Base-by-base conservation (phyloP, 345 rosid species). In the Aurinia saxatilis region DNA sequence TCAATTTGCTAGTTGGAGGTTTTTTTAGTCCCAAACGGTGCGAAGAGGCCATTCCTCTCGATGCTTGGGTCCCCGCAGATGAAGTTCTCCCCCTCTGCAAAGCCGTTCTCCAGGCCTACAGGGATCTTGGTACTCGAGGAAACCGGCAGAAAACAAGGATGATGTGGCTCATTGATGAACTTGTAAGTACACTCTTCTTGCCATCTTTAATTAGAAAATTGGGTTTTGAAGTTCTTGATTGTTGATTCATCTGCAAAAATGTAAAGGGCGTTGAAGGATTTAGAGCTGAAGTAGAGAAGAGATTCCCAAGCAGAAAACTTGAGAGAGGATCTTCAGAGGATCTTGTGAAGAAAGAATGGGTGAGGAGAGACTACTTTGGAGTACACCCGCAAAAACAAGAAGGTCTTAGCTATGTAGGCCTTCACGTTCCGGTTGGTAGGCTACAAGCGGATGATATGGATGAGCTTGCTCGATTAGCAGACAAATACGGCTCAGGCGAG, bases 121-220 rank as follows among this genome's bases (percentile, higher is more conserved):
- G 97, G 70, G 99, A 93, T 84, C 97, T 93, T 63, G 97, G 99
- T 29, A 12, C 7, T 39, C 78, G 99, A 70, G 96, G 97, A 48
- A 93, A 87, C 72, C 74, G 97, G 66, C 99, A 89, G 51, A 93
- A 76, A 71, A 89, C 96, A 0, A 82, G 99, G 74, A 93, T 93
- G 96, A 93, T 89, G 99, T 93, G 99, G 97, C 63, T 93, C 59
- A 87, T 93, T 27, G 97, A 93, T 51, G 96, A 93, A 77, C 84
- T 93, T 45, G 99, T 93, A 75, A 80, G 93, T 62, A 29, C 35
- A 49, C 7, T 19, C 31, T 19, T 49, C 41, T 63, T 31, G 17
- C 9, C 25, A 3, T 21, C 17, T 42, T 39, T 14, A 11, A 1
- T 29, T 34, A 7, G 44, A 39, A 37, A 46, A 3, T 10, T 27